Base-by-base conservation (phyloP, 495 filamentous ascomycete species). In the Tuber aestivum region DNA sequence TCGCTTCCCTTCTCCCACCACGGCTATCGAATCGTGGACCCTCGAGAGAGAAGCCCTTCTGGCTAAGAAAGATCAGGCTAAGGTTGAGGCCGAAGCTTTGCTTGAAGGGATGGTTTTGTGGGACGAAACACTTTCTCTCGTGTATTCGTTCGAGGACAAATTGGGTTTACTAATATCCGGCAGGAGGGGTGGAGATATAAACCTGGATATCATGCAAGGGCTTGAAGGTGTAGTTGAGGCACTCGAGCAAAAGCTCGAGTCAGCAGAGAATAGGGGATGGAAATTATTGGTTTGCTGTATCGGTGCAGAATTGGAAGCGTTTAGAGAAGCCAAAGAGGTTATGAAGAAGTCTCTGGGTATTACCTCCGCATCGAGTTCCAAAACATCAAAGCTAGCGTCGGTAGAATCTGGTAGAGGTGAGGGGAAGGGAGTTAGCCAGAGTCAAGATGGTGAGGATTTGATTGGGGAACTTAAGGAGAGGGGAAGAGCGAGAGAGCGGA, bases 261-360 rank as follows among this genome's bases (percentile, higher is more conserved):
- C 87, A 45, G 91, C 90, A 0, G 87, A 91, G 73, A 86, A 87
- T 6, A 88, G 87, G 73, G 88, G 90, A 10, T 99, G 95, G 95
- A 97, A 92, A 61, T 84, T 98, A 40, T 86, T 99, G 38, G 89
- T 97, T 37, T 95, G 92, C 75, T 94, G 92, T 75, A 90, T 97
- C 75, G 92, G 94, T 6, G 93, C 95, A 1, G 95, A 99, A 80
- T 83, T 97, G 6, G 92, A 95, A 78, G 94, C 96, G 12, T 89
- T 97, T 72, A 86, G 84, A 71, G 90, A 94, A 80, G 92, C 91
- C 16, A 87, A 88, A 74, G 84, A 84, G 2, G 87, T 97, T 77
- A 85, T 98, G 71, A 84, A 87, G 44, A 86, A 85, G 27, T 86
- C 85, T 3, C 83, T 93, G 20, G 80, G 82, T 4, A 72, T 72